A percentile compares a stretch with the other conserved stretches of the same genome.
phyloP scores from a whole-genome alignment of 2,329 filamentous ascomycete species.

The Achaetomium macrosporum region DNA sequence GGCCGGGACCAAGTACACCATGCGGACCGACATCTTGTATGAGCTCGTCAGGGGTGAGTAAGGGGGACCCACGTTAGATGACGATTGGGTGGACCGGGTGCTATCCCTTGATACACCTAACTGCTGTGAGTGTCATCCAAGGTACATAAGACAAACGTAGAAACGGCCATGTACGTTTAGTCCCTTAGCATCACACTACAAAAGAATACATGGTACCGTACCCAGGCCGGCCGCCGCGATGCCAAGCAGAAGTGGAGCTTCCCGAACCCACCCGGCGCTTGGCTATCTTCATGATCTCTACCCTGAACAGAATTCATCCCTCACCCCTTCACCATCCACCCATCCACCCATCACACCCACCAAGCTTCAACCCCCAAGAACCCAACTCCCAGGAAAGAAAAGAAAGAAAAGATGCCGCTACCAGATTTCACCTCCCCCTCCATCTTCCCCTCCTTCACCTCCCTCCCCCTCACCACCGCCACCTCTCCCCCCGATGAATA shows the following conservation, averaged over 20 bases:
- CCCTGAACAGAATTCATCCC: too few species aligned
- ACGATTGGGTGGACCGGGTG: background rate
- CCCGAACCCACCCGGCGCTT: background rate
- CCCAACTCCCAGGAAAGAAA: background rate
- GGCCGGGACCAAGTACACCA: conserved; percentile 49
- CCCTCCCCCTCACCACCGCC: conserved; percentile 25
- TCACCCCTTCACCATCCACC: background rate
- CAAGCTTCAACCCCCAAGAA: background rate
- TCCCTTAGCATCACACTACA: background rate
- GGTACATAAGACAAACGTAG: background rate
- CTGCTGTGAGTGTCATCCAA: too few species aligned
- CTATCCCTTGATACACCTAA: too few species aligned
- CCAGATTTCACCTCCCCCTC: conserved; percentile 31
- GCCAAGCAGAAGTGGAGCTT: conserved; percentile 7
- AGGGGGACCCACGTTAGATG: background rate
- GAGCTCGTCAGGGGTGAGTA: conserved; percentile 21
- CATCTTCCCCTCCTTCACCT: conserved; percentile 32
- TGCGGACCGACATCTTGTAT: conserved; percentile 52
- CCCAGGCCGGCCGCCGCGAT: background rate
- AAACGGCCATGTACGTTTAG: background rate
- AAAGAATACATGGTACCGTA: conserved; percentile 2
- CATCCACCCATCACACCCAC: background rate
- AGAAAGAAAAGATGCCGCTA: conserved; percentile 14
- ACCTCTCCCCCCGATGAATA: conserved; percentile 19
- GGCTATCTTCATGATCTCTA: background rate